Conservation (phyloP, 148 eudicot species). For the Heliamphora exappendiculata region DNA sequence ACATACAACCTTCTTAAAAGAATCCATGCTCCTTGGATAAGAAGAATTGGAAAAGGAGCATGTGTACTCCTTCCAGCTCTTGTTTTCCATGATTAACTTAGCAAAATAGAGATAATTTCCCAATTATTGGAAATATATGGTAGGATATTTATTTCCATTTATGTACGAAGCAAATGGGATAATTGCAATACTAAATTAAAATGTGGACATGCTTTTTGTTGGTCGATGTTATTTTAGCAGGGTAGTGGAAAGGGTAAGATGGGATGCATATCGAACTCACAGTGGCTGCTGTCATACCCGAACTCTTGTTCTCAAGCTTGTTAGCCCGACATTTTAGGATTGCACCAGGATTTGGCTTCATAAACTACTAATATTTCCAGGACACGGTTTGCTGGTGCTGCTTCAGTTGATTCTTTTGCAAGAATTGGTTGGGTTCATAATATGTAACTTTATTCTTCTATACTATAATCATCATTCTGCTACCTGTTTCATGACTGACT, state of each 20-base stretch:
- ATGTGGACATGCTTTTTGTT: background rate
- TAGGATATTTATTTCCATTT: background rate
- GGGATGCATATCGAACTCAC: background rate
- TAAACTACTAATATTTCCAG: background rate
- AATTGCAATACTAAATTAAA: background rate
- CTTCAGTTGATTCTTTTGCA: background rate
- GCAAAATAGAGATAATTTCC: background rate
- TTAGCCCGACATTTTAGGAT: background rate
- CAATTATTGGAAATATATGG: background rate
- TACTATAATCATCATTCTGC: background rate
- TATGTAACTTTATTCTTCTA: background rate
- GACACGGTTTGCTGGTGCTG: background rate
- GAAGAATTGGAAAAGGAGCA: background rate
- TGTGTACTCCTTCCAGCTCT: background rate
- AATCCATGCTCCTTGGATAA: too few species aligned
- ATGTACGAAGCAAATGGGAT: background rate
- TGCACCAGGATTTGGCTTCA: background rate
- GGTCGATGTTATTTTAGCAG: too few species aligned
- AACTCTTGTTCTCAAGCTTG: background rate
- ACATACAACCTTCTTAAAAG: too few species aligned
- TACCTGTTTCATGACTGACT: background rate
- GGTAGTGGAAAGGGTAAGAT: too few species aligned
- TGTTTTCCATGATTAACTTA: background rate
- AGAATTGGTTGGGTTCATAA: background rate
- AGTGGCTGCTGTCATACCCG: background rate